Base-by-base conservation (phyloP, 2,329 filamentous ascomycete genomes). In the Boeremia exigua region DNA sequence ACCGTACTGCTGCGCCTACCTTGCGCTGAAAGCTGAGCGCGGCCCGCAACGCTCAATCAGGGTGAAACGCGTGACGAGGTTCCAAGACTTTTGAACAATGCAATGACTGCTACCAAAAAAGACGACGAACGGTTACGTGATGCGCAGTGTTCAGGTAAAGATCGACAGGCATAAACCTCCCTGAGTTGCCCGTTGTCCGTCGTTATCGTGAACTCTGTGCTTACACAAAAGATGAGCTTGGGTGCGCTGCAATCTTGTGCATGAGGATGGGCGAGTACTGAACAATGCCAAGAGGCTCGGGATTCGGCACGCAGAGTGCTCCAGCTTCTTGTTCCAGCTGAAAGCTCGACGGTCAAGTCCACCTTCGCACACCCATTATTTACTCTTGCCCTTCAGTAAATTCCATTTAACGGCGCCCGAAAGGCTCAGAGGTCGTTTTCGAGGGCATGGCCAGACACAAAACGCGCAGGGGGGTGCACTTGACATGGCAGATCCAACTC, bases 41-140 rank as follows among this genome's bases (percentile, higher is more conserved):
- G 30, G 53, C 25, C 2, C 34, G 44, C 25, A 32, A 40, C 23
- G 27, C 19, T 36, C 40, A 37, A 47, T 56, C 37, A 47, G 47
- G 30, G 34, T 51, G 53, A 56, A 56, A 56, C 53, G 36, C 36
- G 27, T 48, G 37, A 43, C 32, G 30, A 23, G 32, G 28, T 43
- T 29, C 47, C 48, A 51, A 48, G 53, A 51, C 42, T 43, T 38
- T 51, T 29, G 27, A 27, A 36, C 17, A 34, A 47, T 46, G 45
- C 40, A 6, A 39, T 34, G 33, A 14, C 32, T 28, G 5, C 37
- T 34, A 28, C 28, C 23, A 30, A 42, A 4, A 23, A 23, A 7
- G 27, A 23, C 11, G 28, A 25, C 17, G 42, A 50, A 32, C 30
- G 25, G 2, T 23, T 23, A 23, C 19, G 3, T 23, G 5, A 23